Evolutionary conservation across 2,329 filamentous ascomycete genomes (phyloP), one percentile per base, ranked within the genome.

Genomic region (Zymoseptoria crescenta): DNA sequence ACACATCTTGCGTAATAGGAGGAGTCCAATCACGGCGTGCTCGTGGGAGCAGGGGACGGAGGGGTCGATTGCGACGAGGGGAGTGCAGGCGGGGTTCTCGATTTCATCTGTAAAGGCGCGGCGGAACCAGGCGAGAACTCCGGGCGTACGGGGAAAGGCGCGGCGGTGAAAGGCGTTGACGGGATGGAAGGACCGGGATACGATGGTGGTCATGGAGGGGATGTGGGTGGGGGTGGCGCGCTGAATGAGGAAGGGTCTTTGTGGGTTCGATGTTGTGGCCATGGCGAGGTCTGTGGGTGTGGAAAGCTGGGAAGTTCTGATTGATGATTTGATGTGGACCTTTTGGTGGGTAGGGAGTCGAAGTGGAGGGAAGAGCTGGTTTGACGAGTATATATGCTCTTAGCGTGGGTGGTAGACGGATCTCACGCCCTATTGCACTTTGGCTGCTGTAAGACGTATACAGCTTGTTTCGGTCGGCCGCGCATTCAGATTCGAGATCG

Each of bases 161-260:
- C 60, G 56, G 21, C 57, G 55, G 45, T 68, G 64, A 59, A 63
- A 69, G 1, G 59, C 55, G 52, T 69, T 69, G 13, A 57, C 58
- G 4, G 66, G 60, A 30, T 68, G 66, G 61, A 70, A 70, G n/a
- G 65, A 54, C 52, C 68, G 61, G 8, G 66, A 53, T n/a, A 69
- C 52, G 24, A 70, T 65, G 5, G 68, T 69, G 20, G 57, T 56
- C 45, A 69, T 62, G 28, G 67, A 66, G 13, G 61, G 45, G 8
- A 68, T 21, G 52, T 62, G 35, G 9, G 52, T 3, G 8, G 24
- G 28, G 5, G 56, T 57, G 4, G 56, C 49, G 35, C 13, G 13
- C 3, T 41, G 13, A 16, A 41, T 41, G 35, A 41, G 9, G 10
- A 16, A 41, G 10, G n/a, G n/a, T n/a, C n/a, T n/a, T n/a, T n/a